These are phyloP conservation scores for Microbotryum lychnidis-dioicae DNA, from an alignment of 1,284 basidiomycete species.

Conservation along the genomic window DNA sequence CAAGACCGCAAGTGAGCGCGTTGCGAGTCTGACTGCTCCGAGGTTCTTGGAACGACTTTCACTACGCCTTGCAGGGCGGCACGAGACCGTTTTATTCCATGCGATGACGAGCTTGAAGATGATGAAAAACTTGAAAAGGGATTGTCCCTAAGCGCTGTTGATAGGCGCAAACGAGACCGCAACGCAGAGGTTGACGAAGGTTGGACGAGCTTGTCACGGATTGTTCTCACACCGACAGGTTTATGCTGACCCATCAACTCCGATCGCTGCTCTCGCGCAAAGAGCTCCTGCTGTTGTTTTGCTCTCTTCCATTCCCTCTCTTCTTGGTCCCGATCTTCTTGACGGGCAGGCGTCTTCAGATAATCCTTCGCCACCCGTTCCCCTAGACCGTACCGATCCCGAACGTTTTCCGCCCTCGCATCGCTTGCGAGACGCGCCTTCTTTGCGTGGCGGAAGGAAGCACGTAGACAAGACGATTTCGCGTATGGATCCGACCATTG, in stretches of 20 bases:
- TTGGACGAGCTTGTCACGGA: neutral
- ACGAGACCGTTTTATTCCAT: too few relatives aligned
- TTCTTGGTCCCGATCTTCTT: conserved; percentile 47
- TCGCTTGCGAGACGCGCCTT: conserved; percentile 41
- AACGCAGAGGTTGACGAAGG: too few relatives aligned
- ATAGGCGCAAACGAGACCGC: too few relatives aligned
- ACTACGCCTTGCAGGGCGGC: too few relatives aligned
- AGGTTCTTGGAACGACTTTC: too few relatives aligned
- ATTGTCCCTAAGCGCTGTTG: neutral
- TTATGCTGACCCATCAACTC: neutral
- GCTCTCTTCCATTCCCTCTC: conserved; percentile 52
- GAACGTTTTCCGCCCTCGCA: conserved; percentile 13
- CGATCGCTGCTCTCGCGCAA: conserved; percentile 33
- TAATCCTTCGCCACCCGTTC: conserved; percentile 49
- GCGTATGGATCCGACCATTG: conserved; percentile 76
- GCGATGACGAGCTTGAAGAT: neutral
- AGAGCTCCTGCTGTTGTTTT: conserved; percentile 51
- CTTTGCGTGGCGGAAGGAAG: conserved; percentile 76
- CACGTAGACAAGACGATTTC: conserved; percentile 63
- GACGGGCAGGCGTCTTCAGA: conserved; percentile 33
- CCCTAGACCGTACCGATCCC: conserved; percentile 58
- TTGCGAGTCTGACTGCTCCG: too few relatives aligned
- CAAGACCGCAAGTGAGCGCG: too few relatives aligned
- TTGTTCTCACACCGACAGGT: neutral
- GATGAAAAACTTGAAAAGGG: neutral